Conservation (phyloP, 2,329 filamentous ascomycete species). For the Aspergillus spinulosporus region DNA sequence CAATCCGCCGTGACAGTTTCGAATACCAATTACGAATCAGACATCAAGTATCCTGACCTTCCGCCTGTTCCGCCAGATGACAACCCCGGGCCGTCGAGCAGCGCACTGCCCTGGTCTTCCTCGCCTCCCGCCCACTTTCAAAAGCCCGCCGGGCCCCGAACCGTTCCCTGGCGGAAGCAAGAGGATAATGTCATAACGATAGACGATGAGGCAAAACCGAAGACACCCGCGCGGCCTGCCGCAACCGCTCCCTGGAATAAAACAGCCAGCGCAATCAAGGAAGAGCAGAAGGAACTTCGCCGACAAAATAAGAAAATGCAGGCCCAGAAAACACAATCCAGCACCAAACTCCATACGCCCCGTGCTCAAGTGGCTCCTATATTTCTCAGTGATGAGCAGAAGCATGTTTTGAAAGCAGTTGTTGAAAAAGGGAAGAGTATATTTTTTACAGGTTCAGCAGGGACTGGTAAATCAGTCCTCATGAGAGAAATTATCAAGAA, state of each 20-base stretch:
- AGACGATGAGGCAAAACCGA: conserved; percentile 27
- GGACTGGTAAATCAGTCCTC: conserved; percentile 93
- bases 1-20: conserved; percentile 13
- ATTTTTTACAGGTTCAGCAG: conserved; percentile 96
- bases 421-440: conserved; percentile 79
- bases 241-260: conserved; percentile 66
- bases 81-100: conserved; percentile 48
- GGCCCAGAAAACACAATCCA: conserved; percentile 45
- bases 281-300: conserved; percentile 72
- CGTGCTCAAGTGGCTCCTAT: conserved; percentile 54
- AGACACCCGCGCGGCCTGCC: conserved; percentile 49
- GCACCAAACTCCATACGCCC: conserved; percentile 38
- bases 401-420: conserved; percentile 78
- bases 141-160: conserved; percentile 60
- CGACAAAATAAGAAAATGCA: conserved; percentile 56
- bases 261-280: conserved; percentile 71
- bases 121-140: conserved; percentile 51
- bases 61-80: conserved; percentile 34
- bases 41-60: conserved; percentile 40
- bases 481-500: conserved; percentile 87
- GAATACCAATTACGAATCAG: conserved; percentile 19
- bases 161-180: conserved; percentile 59
- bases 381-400: conserved; percentile 82
- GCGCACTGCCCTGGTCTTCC: conserved; percentile 69
- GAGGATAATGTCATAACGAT: conserved; percentile 31